Evolutionary conservation across 176 grass and related monocot species (phyloP).

Genomic region (Elymus sibiricus): DNA sequence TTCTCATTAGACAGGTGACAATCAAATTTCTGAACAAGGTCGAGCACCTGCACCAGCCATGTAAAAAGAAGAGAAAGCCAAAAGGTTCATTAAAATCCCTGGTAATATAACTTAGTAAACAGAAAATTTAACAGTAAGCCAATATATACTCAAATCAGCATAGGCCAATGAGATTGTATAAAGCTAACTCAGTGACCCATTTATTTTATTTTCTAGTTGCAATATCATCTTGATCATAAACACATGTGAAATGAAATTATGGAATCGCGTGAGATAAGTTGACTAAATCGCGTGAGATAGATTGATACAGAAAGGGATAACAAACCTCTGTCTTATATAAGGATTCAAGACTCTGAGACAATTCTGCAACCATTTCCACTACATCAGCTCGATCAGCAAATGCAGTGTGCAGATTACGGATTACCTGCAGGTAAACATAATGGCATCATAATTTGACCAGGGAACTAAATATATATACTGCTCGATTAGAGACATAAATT

Average conservation of each 20-base stretch:
- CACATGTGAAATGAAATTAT: constrained; percentile 2
- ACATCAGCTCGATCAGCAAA: constrained; percentile 71
- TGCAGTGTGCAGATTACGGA: constrained; percentile 67
- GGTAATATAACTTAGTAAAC: constrained; percentile 1
- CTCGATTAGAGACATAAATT: neutral
- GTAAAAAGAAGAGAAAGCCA: constrained; percentile 22
- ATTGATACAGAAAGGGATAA: neutral
- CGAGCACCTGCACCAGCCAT: constrained; percentile 62
- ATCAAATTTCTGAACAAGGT: constrained; percentile 65
- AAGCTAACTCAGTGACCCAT: neutral
- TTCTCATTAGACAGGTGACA: constrained; percentile 34
- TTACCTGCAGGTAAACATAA: constrained; percentile 59
- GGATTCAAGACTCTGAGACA: constrained; percentile 75
- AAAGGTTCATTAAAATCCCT: constrained; percentile 15
- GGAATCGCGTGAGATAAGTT: neutral
- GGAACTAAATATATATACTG: neutral
- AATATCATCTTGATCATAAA: neutral
- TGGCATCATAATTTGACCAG: constrained; percentile 27
- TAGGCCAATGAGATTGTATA: neutral
- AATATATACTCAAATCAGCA: constrained; percentile 22
- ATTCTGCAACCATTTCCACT: constrained; percentile 54
- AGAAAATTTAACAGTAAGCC: constrained; percentile 7
- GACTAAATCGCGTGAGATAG: neutral
- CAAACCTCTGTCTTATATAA: constrained; percentile 80
- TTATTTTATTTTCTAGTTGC: constrained; percentile 5